These are phyloP conservation scores for Geosmithia flava DNA, from an alignment of 2,329 filamentous ascomycete species.

Conservation along the genomic window DNA sequence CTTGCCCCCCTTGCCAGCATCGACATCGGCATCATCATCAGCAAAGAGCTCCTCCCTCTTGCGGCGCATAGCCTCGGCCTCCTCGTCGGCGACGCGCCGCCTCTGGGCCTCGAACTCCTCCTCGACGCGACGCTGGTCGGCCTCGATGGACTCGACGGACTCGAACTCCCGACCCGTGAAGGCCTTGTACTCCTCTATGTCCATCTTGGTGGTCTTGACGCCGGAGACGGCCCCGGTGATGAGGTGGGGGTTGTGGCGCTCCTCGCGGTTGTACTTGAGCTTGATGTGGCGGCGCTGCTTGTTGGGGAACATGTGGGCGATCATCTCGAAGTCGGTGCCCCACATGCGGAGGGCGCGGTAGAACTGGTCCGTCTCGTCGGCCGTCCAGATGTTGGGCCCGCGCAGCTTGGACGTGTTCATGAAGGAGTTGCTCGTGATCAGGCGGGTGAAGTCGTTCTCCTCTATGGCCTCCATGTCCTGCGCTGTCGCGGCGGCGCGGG, in stretches of 20 bases:
- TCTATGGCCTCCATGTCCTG: conserved; percentile 52
- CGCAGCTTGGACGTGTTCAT: conserved; percentile 46
- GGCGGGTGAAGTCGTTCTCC: conserved; percentile 66
- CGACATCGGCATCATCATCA: conserved; percentile 17
- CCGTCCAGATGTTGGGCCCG: conserved; percentile 56
- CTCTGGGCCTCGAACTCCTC: conserved; percentile 32
- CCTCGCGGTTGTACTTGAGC: conserved; percentile 72
- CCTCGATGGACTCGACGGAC: conserved; percentile 41
- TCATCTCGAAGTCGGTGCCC: conserved; percentile 74
- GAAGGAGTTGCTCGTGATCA: conserved; percentile 58
- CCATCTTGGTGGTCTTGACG: conserved; percentile 42
- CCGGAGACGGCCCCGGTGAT: conserved; percentile 54
- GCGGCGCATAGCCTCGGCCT: conserved; percentile 32
- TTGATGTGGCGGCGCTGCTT: conserved; percentile 65
- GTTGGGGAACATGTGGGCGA: conserved; percentile 57
- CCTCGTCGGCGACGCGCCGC: conserved; percentile 29
- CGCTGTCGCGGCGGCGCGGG: conserved; percentile 39
- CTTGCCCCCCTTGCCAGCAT: conserved; percentile 4
- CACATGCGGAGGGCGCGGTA: conserved; percentile 65
- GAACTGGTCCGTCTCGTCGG: conserved; percentile 61
- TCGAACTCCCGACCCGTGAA: conserved; percentile 40
- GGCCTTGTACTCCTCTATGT: conserved; percentile 48
- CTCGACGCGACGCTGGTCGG: conserved; percentile 35
- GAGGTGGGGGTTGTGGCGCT: conserved; percentile 49
- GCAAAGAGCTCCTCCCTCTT: conserved; percentile 37